Percentiles rank a stretch among this genome's conserved stretches.
Evolutionary conservation across 805 yeast species (phyloP).

Genomic region (Aciculoconidium aculeatum): DNA sequence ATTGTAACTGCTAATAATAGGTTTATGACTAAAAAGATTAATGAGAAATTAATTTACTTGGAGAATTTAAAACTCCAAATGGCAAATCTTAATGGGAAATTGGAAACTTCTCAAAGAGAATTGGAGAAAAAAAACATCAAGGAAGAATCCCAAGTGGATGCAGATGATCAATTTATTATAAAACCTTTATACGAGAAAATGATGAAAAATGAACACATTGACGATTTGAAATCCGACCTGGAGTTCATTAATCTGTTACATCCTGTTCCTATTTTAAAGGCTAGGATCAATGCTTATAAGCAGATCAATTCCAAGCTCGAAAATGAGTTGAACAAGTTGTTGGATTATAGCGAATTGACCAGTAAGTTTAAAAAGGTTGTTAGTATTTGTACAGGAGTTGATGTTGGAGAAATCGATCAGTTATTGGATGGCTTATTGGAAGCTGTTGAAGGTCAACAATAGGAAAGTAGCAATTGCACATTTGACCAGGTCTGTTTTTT

Average conservation of each 20-base stretch:
- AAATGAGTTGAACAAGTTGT: slow-evolving; percentile 46
- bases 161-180: slow-evolving; percentile 77
- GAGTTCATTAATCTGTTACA: slow-evolving; percentile 35
- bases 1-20: slow-evolving; percentile 39
- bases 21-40: slow-evolving; percentile 29
- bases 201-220: slow-evolving; percentile 20
- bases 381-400: slow-evolving; percentile 84
- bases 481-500: too few relatives aligned
- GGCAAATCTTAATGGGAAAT: slow-evolving; percentile 34
- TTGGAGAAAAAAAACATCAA: too few relatives aligned
- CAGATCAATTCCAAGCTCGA: slow-evolving; percentile 58
- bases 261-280: slow-evolving; percentile 48
- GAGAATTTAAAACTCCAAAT: slow-evolving; percentile 49
- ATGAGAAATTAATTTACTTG: slow-evolving; percentile 29
- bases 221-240: slow-evolving; percentile 18
- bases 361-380: slow-evolving; percentile 82
- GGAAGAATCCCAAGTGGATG: slow-evolving; percentile 33
- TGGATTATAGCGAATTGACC: slow-evolving; percentile 36
- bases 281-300: slow-evolving; percentile 76
- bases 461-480: too few relatives aligned
- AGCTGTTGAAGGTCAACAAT: slow-evolving; percentile 74
- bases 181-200: slow-evolving; percentile 53
- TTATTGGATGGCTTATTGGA: slow-evolving; percentile 78
- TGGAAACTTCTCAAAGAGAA: slow-evolving; percentile 17
- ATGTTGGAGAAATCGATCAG: slow-evolving; percentile 70